Evolutionary conservation across 495 filamentous ascomycete genomes (phyloP), one percentile per base, ranked within the genome.

Genomic region (Penicillium cinerascens): DNA sequence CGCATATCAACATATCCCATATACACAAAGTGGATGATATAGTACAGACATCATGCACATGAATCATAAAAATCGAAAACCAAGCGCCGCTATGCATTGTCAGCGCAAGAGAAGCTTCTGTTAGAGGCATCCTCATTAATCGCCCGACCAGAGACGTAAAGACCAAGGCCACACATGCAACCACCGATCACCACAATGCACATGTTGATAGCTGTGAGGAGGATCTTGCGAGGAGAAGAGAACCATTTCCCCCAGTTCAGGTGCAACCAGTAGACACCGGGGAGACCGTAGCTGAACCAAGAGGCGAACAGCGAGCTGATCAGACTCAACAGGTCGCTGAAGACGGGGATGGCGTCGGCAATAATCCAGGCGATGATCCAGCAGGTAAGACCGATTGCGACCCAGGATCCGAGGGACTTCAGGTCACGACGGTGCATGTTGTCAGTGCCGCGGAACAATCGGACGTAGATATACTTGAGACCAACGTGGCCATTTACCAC

Each of bases 301-400:
- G 50, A 62, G 15, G 65, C 67, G 33, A 70, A 70, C 1, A 70
- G 49, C 1, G 64, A 64, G 51, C 65, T 59, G 20, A 79, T 73
- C 49, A 82, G 49, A 44, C 73, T 73, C 26, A 90, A 66, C 42
- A 91, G 60, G 37, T 84, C 76, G 54, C 77, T 82, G 71, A 90
- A 91, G 52, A 87, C 82, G 0, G 87, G 88, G 35, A 91, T 86
- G 13, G 83, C 80, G 54, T 85, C 80, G 23, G 86, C 86, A 59
- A 91, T 85, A 29, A 89, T 64, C 82, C 84, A 90, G 6, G 85
- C 82, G 20, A 87, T 58, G 17, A 85, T 45, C 67, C 86, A 89
- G 48, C 87, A 73, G 37, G 58, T 48, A 6, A 77, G 49, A 9
- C 77, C 76, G 16, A 89, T 79, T 0, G 51, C 65, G 4, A 85